Evolutionary conservation across 2,329 filamentous ascomycete species (phyloP).

Genomic region (Ceratocystis diversiconidia): DNA sequence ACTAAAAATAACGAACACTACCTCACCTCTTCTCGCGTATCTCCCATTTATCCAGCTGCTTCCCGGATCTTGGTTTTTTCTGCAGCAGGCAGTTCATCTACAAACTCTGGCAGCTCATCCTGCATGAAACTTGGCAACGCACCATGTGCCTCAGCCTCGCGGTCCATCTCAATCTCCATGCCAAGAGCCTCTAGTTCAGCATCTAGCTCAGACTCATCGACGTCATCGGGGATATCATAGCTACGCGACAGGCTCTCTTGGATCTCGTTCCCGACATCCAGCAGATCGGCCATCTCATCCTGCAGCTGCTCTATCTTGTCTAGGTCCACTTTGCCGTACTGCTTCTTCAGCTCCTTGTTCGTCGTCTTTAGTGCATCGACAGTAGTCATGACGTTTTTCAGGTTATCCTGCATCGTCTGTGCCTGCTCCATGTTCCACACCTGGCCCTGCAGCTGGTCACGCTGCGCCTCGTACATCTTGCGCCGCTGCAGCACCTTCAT

Average conservation of each 20-base stretch:
- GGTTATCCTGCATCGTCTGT: slow-evolving; percentile 94
- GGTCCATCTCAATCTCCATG: slow-evolving; percentile 82
- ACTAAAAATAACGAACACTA: background rate
- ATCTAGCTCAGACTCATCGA: slow-evolving; percentile 91
- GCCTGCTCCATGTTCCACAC: slow-evolving; percentile 99
- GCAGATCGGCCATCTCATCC: slow-evolving; percentile 96
- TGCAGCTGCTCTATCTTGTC: slow-evolving; percentile 96
- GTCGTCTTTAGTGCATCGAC: slow-evolving; percentile 96
- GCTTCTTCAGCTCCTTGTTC: slow-evolving; percentile 78
- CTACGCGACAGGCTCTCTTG: slow-evolving; percentile 83
- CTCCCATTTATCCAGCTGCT: slow-evolving; percentile 40
- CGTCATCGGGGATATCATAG: slow-evolving; percentile 92
- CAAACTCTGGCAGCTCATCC: slow-evolving; percentile 78
- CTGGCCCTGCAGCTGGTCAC: slow-evolving; percentile 84
- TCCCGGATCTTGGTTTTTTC: slow-evolving; percentile 70
- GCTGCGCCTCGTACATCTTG: slow-evolving; percentile 86
- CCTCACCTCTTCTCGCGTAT: background rate
- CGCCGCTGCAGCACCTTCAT: slow-evolving; percentile 86
- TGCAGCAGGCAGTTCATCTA: slow-evolving; percentile 73
- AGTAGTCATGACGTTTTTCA: slow-evolving; percentile 96
- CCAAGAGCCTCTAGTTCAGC: slow-evolving; percentile 90
- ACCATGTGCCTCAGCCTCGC: slow-evolving; percentile 39
- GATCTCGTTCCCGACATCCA: slow-evolving; percentile 97
- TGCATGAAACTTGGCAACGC: slow-evolving; percentile 74
- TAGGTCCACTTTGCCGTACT: slow-evolving; percentile 94